Conservation (phyloP, 1,284 basidiomycete species). For the Sphagnurus paluster region DNA sequence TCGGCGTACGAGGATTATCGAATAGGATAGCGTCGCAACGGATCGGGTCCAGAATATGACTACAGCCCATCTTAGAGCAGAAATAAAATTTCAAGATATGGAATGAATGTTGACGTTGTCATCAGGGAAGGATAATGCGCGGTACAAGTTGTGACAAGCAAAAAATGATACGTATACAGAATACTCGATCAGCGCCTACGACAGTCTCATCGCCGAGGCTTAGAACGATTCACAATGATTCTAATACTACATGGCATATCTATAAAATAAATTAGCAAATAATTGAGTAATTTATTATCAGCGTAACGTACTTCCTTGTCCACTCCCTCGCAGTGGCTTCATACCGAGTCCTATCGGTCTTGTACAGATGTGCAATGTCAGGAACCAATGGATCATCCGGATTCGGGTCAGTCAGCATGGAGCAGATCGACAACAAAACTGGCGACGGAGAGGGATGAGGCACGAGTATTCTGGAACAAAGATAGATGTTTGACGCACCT, state of each 20-base stretch:
- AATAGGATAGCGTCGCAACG: no score
- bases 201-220: conserved; percentile 9
- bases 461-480: background rate
- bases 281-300: background rate
- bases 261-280: conserved; percentile 19
- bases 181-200: conserved; percentile 23
- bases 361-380: conserved; percentile 88
- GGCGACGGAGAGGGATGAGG: conserved; percentile 3
- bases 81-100: conserved; percentile 1
- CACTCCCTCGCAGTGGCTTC: conserved; percentile 96
- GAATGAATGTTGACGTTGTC: conserved; percentile 19
- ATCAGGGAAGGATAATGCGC: conserved; percentile 19
- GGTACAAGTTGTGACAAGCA: conserved; percentile 20
- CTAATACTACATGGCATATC: conserved; percentile 40
- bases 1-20: no score
- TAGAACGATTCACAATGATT: conserved; percentile 12
- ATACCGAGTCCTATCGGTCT: conserved; percentile 92
- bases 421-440: conserved; percentile 95
- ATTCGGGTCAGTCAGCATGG: conserved; percentile 97
- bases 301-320: conserved; percentile 92
- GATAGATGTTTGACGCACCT: conserved; percentile 52
- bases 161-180: conserved; percentile 34
- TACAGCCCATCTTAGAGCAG: no score
- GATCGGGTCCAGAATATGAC: no score
- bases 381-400: conserved; percentile 88